phyloP scores from a whole-genome alignment of 176 grass and related monocot genomes.

The Oryza brachyantha region DNA sequence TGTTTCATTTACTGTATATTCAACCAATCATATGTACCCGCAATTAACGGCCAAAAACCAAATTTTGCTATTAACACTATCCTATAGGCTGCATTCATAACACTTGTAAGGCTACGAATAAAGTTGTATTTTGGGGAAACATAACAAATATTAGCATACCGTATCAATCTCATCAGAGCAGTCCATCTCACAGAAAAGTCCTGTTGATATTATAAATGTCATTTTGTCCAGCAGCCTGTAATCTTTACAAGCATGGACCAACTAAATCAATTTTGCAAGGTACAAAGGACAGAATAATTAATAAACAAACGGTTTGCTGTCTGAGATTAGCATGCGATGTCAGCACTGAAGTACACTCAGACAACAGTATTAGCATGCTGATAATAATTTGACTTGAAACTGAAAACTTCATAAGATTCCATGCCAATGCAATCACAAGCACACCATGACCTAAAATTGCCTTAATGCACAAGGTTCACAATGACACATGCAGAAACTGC shows the following conservation, averaged over 20 bases:
- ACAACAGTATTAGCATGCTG: background rate
- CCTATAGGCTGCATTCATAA: too few relatives aligned
- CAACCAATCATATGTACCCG: too few relatives aligned
- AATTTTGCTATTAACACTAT: too few relatives aligned
- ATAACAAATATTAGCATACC: background rate
- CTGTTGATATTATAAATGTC: constrained; percentile 5
- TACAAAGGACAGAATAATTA: background rate
- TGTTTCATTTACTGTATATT: too few relatives aligned
- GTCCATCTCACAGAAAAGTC: background rate
- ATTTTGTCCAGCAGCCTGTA: background rate
- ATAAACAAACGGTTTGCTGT: background rate
- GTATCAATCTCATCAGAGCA: background rate
- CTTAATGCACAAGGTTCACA: background rate
- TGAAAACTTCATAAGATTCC: background rate
- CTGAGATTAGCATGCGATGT: background rate
- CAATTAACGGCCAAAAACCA: too few relatives aligned
- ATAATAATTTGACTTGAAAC: background rate
- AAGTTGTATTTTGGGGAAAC: background rate
- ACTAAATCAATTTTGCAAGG: background rate
- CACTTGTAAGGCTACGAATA: background rate
- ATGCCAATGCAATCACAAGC: background rate
- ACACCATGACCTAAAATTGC: background rate
- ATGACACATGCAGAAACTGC: background rate
- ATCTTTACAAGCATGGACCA: constrained; percentile 20
- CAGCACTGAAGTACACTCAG: background rate